Base-by-base conservation (phyloP, 208 protist species). In the Leptomonas pyrrhocoris region DNA sequence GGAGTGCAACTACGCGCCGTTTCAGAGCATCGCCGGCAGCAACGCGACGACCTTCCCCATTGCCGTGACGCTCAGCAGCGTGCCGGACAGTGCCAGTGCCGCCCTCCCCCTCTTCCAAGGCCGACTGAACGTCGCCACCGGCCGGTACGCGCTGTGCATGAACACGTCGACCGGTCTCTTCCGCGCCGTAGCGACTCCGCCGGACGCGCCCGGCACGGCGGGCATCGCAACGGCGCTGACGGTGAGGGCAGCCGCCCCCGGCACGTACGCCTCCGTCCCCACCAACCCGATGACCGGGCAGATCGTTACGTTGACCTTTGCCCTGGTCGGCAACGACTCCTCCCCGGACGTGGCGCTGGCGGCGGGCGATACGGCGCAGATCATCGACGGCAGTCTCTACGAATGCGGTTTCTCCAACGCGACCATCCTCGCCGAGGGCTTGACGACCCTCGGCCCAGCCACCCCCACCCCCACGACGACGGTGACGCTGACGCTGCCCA, bases 1-100 rank as follows among this genome's bases (percentile, higher is more conserved):
- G 13, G 90, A 96, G 73, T 94, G 91, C 72, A 92, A 92, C 81
- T 96, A 96, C 75, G 80, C 42, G n/a, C 73, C 84, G 1, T 96
- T 89, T 54, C 84, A 79, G 61, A 53, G 36, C 21, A 66, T 51
- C 28, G 78, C 73, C 18, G 80, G 88, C 56, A 54, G 51, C 62
- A 61, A 55, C 36, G 34, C 80, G 13, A 50, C 50, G 4, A 60
- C 74, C 1, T 72, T 89, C 30, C 45, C 68, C 15, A 56, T 75
- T n/a, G 51, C 59, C 11, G 8, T 74, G 28, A 67, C 56, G 40
- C 63, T 78, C 9, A 64, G 78, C 19, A 30, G 38, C 5, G 61
- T 67, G 56, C 42, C 38, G 19, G 49, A 31, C 70, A 78, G 61
- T n/a, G 15, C 55, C n/a, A 28, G n/a, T 21, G 27, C 15, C 9